Conservation (phyloP, 2,329 filamentous ascomycete genomes). For the Neofusicoccum sp. region DNA sequence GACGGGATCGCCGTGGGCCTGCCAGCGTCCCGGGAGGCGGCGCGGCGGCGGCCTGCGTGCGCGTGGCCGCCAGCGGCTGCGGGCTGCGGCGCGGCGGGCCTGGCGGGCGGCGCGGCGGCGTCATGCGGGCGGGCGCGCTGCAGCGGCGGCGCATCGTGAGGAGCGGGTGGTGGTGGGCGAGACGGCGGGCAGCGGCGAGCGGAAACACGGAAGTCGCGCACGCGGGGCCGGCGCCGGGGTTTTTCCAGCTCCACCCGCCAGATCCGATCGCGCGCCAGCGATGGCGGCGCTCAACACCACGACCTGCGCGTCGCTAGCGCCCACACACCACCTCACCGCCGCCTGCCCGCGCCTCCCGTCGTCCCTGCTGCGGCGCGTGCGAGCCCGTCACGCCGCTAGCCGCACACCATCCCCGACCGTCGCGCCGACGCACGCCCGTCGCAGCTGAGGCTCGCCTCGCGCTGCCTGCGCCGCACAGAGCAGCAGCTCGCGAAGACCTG, state of each 20-base stretch:
- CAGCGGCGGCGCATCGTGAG: not conserved
- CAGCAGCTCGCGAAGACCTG: not conserved
- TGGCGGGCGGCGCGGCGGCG: not conserved
- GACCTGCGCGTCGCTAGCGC: too few relatives aligned
- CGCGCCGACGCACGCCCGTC: not conserved
- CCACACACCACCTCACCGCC: too few relatives aligned
- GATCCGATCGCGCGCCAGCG: too few relatives aligned
- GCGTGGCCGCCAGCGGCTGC: not conserved
- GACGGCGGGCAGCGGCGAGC: not conserved
- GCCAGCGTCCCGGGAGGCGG: constrained; percentile 6
- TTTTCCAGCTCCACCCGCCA: too few relatives aligned
- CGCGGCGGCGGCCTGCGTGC: not conserved
- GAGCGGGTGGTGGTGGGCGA: not conserved
- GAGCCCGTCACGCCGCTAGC: not conserved
- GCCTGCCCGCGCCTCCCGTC: not conserved
- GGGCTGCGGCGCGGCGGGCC: not conserved
- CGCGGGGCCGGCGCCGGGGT: too few relatives aligned
- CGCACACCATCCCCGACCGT: not conserved
- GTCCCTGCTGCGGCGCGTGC: not conserved
- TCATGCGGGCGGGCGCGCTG: not conserved
- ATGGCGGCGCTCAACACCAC: too few relatives aligned
- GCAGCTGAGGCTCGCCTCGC: not conserved
- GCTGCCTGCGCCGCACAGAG: not conserved
- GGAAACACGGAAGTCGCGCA: not conserved
- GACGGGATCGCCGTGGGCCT: constrained; percentile 6